Base-by-base conservation (phyloP, 805 yeast genomes). In the Danielia oregonensis region DNA sequence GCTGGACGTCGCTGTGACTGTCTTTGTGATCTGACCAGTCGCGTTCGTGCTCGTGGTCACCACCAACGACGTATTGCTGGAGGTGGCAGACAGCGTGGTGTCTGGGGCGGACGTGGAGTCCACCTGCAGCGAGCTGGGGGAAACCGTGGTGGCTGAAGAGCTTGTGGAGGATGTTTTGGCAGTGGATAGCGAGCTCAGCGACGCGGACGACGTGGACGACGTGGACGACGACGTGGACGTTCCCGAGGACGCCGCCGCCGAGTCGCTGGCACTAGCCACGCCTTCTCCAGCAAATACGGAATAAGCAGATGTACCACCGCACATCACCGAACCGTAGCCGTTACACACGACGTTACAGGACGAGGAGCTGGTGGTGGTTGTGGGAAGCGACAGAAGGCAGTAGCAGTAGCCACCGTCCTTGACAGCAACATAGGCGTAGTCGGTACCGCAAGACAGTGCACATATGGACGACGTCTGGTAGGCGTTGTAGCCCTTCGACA, bases 291-390 rank as follows among this genome's bases (percentile, higher is more conserved):
- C 31, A 32, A 48, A 64, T 5, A 66, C 61, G 13, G 54, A 38
- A 49, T 52, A 68, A 3, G 59, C 57, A 23, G 34, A 30, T 3
- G 40, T 7, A 13, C 74, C 73, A 17, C 74, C 74, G 43, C 74
- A 68, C 14, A 32, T 54, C 14, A 43, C 54, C 2, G 17, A 4
- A 10, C 59, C 64, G 37, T 50, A 68, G 6, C 72, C 73, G 28
- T 42, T 27, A 48, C 74, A 68, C 1, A 15, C 28, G 4, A 49
- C 49, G 34, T 46, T 43, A 51, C 74, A 68, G 30, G 42, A 39
- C 4, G 58, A 40, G 26, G 18, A 21, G 22, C 23, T 8, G 17
- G 39, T 32, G 21, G 11, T 22, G 18, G 29, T 12, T 10, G 38
- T 6, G 2, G 74, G 74, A 23, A 50, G 37, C 5, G 50, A 28